These are phyloP conservation scores for Trichoderma guizhouense DNA, from an alignment of 2,329 filamentous ascomycete species.

Conservation along the genomic window DNA sequence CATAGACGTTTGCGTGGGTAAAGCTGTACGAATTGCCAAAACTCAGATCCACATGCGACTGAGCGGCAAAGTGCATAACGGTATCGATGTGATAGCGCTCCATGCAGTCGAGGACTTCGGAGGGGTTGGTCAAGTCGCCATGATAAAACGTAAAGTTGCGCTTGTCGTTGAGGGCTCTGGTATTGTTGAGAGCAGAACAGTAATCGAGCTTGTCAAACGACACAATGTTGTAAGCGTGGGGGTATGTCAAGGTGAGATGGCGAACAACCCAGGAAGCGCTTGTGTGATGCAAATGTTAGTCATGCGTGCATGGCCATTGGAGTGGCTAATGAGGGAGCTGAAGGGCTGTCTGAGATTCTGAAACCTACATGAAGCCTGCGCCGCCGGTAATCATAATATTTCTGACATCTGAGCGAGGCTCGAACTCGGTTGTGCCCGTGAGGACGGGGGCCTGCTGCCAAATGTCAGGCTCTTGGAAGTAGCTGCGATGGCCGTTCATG, in stretches of 20 bases:
- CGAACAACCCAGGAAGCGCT: conserved; percentile 82
- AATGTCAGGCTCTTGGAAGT: conserved; percentile 58
- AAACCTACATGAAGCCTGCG: conserved; percentile 75
- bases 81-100: conserved; percentile 72
- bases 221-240: conserved; percentile 70
- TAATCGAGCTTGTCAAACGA: conserved; percentile 86
- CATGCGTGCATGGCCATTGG: neutral
- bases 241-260: conserved; percentile 71
- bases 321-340: neutral
- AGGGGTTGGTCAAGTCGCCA: conserved; percentile 71
- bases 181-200: conserved; percentile 78
- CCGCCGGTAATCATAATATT: conserved; percentile 84
- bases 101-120: conserved; percentile 67
- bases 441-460: conserved; percentile 72
- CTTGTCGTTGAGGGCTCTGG: conserved; percentile 61
- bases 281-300: conserved; percentile 6
- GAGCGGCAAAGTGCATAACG: conserved; percentile 81
- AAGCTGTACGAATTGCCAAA: conserved; percentile 82
- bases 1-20: conserved; percentile 77
- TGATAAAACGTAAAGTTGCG: conserved; percentile 77
- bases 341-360: neutral
- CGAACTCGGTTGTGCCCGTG: conserved; percentile 66
- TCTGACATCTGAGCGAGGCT: conserved; percentile 64
- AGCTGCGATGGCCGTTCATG: conserved; percentile 35
- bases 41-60: conserved; percentile 78